Base-by-base conservation (phyloP, 805 yeast genomes). In the Metschnikowia dekortorum region DNA sequence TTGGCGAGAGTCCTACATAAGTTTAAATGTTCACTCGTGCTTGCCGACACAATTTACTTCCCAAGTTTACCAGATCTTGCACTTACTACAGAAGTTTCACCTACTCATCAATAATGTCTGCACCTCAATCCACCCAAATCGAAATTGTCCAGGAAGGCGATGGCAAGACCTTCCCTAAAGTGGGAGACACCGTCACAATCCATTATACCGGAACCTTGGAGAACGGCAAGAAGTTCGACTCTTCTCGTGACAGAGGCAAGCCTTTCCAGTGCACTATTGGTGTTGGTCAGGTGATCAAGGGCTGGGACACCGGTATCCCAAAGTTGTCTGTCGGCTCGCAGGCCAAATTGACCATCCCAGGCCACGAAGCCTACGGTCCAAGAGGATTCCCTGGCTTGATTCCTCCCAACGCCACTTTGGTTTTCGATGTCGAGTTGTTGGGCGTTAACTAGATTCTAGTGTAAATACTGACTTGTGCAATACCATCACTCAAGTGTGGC, bases 341-440 rank as follows among this genome's bases (percentile, higher is more conserved):
- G 78, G 96, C 97, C 46, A 80, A 86, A 67, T 78, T 92, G 66
- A 89, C 95, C 62, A 89, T 92, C 63, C 95, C 97, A 63, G 96
- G 96, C 58, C 82, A 83, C 63, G 86, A 88, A 75, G 98, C 95
- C 60, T 92, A 92, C 74, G 97, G 97, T 56, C 80, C 81, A 58
- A 84, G 96, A 73, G 98, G 98, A 45, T 89, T 87, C 84, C 97
- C 97, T 61, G 96, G 96, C 61, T 76, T 89, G 66, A 92, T 92
- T 67, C 98, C 98, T 58, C 97, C 97, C 61, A 89, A 89, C 71
- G 95, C 97, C 57, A 91, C 97, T 60, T 81, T 92, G 73, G 75
- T 89, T 62, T 87, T 87, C 61, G 94, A 87, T 60, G 94, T 87
- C 55, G 92, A 87, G 71, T 79, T 87, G 65, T 63, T 81, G 51